Percentiles rank a stretch among this genome's conserved stretches.
These are phyloP conservation scores for Naumovozyma castellii DNA, from an alignment of 805 yeast genomes.

Conservation along the genomic window DNA sequence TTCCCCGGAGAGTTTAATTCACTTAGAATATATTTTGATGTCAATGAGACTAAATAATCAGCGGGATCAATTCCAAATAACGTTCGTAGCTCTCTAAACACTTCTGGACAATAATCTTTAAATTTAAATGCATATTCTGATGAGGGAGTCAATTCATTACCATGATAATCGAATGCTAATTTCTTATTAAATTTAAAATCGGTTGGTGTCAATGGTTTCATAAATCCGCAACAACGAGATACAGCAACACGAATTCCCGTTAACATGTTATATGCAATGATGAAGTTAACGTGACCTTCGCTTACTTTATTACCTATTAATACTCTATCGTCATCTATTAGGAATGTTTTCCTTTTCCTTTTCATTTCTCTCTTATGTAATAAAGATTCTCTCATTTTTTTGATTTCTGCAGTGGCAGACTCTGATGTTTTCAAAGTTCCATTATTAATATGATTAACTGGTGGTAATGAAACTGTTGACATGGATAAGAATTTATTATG, in stretches of 20 bases:
- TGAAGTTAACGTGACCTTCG: conserved; percentile 90
- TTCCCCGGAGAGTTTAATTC: conserved; percentile 95
- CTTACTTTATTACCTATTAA: conserved; percentile 71
- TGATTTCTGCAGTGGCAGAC: conserved; percentile 36
- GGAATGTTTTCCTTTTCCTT: conserved; percentile 33
- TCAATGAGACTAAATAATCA: conserved; percentile 83
- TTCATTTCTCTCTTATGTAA: conserved; percentile 36
- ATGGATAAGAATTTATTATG: conserved; percentile 1
- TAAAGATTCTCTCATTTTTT: conserved; percentile 42
- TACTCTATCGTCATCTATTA: conserved; percentile 46
- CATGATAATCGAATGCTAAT: conserved; percentile 76
- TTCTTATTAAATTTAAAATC: conserved; percentile 72
- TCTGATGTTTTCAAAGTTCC: conserved; percentile 27
- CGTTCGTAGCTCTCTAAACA: conserved; percentile 74
- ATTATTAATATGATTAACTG: not conserved
- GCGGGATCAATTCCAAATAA: conserved; percentile 89
- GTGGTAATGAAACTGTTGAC: conserved; percentile 2
- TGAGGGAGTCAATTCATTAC: conserved; percentile 85
- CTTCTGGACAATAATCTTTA: conserved; percentile 92
- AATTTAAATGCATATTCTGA: conserved; percentile 93
- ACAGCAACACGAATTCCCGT: conserved; percentile 96
- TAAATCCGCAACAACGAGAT: conserved; percentile 78
- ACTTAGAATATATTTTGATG: conserved; percentile 84
- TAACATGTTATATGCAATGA: conserved; percentile 92
- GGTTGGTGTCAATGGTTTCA: conserved; percentile 53